Conservation (phyloP, 495 filamentous ascomycete species). For the Mycothermus thermophilus region DNA sequence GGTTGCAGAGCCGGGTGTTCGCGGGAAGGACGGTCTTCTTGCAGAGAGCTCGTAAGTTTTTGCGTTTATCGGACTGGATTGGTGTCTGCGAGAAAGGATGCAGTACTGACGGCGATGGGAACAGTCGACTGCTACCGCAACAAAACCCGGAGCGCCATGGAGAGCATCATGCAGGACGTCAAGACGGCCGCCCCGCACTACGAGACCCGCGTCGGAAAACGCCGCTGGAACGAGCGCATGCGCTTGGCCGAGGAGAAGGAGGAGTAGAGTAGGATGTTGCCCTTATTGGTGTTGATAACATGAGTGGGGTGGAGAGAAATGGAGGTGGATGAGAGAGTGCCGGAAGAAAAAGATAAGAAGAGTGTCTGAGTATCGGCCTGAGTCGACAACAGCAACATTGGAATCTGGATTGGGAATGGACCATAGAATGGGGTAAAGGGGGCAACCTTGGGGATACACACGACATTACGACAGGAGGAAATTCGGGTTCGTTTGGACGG, state of each 20-base stretch:
- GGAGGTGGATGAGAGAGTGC: background rate
- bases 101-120: background rate
- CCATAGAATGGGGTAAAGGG: too few species aligned
- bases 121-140: conserved; percentile 89
- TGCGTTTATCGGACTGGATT: too few species aligned
- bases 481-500: too few species aligned
- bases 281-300: background rate
- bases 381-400: too few species aligned
- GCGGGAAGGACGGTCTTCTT: conserved; percentile 72
- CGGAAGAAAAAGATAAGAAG: too few species aligned
- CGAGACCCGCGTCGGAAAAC: conserved; percentile 79
- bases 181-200: conserved; percentile 63
- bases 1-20: conserved; percentile 85
- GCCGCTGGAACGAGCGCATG: conserved; percentile 61
- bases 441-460: too few species aligned
- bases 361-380: too few species aligned
- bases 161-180: conserved; percentile 58
- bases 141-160: conserved; percentile 74
- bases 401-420: too few species aligned
- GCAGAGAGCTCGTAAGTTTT: conserved; percentile 82
- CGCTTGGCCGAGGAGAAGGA: conserved; percentile 25
- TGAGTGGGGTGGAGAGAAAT: background rate
- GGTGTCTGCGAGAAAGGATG: background rate
- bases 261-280: conserved; percentile 8
- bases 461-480: too few species aligned